Base-by-base conservation (phyloP, 805 yeast species). In the Metschnikowia vanudenii region DNA sequence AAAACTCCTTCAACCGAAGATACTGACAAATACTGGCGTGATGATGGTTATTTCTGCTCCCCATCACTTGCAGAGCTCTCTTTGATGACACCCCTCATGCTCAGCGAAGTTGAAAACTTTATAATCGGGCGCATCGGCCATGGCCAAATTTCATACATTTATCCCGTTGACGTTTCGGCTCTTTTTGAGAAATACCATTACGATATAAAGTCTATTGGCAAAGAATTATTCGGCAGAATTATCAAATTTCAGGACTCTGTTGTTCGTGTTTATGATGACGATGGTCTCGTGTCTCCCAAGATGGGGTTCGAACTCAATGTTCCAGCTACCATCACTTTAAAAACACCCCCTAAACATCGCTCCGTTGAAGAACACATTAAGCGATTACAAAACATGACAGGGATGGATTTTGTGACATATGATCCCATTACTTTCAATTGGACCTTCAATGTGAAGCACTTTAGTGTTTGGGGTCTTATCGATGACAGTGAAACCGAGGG, bases 391-490 rank as follows among this genome's bases (percentile, higher is more conserved):
- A 73, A 69, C 39, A 66, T 74, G 53, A 75, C 57, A 29, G 96
- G 91, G 5, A 88, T 85, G 83, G 82, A 83, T 51, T 89, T 86
- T 60, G 72, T 91, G 12, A 84, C 90, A 4, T 90, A 84, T 60
- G 90, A 86, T 57, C 89, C 90, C 3, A 73, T 82, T 24, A 78
- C 80, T 4, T 88, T 88, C 30, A 65, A 78, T 4, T 90, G 91
- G 89, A 81, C 84, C 1, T 90, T 88, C 65, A 79, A 74, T 55
- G 97, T 91, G 8, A 82, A 85, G 55, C 99, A 94, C 69, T 94
- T 94, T 59, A 89, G 96, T 69, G 80, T 87, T 5, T 94, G 97
- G 97, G 98, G 98, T 6, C 67, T 94, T 32, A 75, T 84, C 14
- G 86, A 82, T 53, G 58, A 53, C 20, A 51, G 56, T 28, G 88